Conservation (phyloP, 73 alveolate species). For the Blepharisma stoltei region DNA sequence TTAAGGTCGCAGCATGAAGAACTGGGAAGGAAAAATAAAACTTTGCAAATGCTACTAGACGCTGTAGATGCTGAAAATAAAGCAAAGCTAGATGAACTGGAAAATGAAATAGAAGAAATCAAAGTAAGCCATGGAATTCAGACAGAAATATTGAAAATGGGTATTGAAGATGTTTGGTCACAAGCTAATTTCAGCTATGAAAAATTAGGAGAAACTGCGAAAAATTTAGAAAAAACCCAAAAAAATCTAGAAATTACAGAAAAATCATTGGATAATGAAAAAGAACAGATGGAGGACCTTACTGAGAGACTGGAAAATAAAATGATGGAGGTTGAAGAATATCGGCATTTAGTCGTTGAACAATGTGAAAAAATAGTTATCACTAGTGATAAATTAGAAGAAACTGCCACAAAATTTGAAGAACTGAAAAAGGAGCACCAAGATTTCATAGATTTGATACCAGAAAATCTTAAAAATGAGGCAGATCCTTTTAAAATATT, state of each 20-base stretch:
- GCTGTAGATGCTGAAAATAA: background rate
- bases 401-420: background rate
- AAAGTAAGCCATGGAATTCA: background rate
- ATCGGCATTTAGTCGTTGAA: background rate
- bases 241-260: background rate
- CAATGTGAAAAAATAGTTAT: background rate
- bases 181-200: background rate
- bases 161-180: background rate
- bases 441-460: background rate
- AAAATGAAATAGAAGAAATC: conserved; percentile 1
- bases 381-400: conserved; percentile 4
- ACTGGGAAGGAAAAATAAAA: conserved; percentile 7
- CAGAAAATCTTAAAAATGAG: conserved; percentile 8
- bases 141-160: background rate
- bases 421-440: background rate
- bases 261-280: background rate
- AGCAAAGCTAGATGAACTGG: background rate
- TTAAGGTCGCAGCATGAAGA: conserved; percentile 7
- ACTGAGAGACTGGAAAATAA: background rate
- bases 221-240: background rate
- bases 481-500: conserved; percentile 6
- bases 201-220: background rate
- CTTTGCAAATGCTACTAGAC: conserved; percentile 18
- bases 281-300: background rate
- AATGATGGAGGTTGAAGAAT: conserved; percentile 16